A percentile compares a stretch with the other conserved stretches of the same genome.
These are phyloP conservation scores for Dioszegia aurantiaca DNA, from an alignment of 768 basidiomycete species.

Conservation along the genomic window DNA sequence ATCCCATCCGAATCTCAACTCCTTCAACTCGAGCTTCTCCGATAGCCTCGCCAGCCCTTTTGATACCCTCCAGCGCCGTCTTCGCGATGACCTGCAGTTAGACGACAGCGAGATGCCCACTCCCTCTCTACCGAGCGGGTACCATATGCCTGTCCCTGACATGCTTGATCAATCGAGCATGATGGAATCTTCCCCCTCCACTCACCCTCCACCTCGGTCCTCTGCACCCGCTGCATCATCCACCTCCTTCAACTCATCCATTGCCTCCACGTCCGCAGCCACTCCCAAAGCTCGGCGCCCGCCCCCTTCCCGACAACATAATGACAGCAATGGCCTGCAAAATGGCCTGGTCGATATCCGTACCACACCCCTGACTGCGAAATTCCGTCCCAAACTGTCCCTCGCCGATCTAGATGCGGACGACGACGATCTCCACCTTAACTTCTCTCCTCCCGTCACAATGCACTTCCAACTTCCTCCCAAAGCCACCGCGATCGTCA, in stretches of 20 bases:
- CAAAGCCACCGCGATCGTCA: slow-evolving; percentile 30
- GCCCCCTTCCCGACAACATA: background rate
- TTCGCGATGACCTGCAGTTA: slow-evolving; percentile 41
- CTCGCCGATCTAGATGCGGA: slow-evolving; percentile 26
- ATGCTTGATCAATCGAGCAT: slow-evolving; percentile 15
- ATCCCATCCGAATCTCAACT: slow-evolving; percentile 7
- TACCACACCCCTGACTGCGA: slow-evolving; percentile 54
- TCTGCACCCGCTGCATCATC: too few relatives aligned
- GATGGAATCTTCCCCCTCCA: slow-evolving; percentile 1
- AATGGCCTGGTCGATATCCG: slow-evolving; percentile 68
- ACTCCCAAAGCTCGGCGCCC: slow-evolving; percentile 16
- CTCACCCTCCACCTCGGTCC: slow-evolving; percentile 1
- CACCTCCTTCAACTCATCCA: too few relatives aligned
- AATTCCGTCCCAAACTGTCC: slow-evolving; percentile 48
- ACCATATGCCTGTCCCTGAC: slow-evolving; percentile 18
- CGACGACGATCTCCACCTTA: slow-evolving; percentile 39
- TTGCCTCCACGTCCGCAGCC: slow-evolving; percentile 3
- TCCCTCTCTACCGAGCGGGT: slow-evolving; percentile 35
- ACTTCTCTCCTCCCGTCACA: slow-evolving; percentile 61
- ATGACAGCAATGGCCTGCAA: slow-evolving; percentile 57
- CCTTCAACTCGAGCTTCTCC: slow-evolving; percentile 18
- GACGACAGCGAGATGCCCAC: slow-evolving; percentile 32
- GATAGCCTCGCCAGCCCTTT: slow-evolving; percentile 72
- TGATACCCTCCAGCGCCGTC: slow-evolving; percentile 56
- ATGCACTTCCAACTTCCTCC: slow-evolving; percentile 58